Base-by-base conservation (phyloP, 169 alveolate species). In the Pseudocohnilembus persalinus region DNA sequence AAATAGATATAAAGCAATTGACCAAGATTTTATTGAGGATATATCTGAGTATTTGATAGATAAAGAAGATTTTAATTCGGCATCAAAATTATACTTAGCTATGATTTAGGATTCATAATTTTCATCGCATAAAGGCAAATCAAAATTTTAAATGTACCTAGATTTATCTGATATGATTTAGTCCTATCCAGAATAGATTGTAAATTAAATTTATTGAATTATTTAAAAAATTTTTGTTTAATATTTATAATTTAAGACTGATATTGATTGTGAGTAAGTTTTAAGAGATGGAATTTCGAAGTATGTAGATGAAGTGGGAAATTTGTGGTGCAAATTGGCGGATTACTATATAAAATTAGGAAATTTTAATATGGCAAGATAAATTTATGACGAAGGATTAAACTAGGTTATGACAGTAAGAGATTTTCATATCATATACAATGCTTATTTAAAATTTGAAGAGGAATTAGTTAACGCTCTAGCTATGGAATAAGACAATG, bases 231-330 rank as follows among this genome's bases (percentile, higher is more conserved):
- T 29, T 11, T 20, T 29, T 29, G 31, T 76, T 0, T n/a, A n/a
- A 76, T 25, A 15, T 76, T 24, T 76, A 29, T 31, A n/a, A 33
- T 25, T 35, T 80, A 81, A 81, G 33, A 74, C 64, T 27, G 74
- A 83, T 73, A 76, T 88, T 31, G 90, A 91, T 76, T 91, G 93
- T 6, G 98, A 96, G 34, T 82, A 89, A 74, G 83, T 97, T 0
- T 92, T 97, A 30, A 93, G 96, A 88, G 94, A 93, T 81, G 98
- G 98, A 24, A 93, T 97, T 28, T 87, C 92, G 29, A 93, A 91
- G 81, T 96, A 95, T 87, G 90, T 97, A 15, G 98, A 96, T 90
- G 98, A 96, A 86, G 96, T 95, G 24, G 98, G 97, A 0, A 90
- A 90, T 75, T 89, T 97, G 29, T 97, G 98, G 98, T 90, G 94